Percentiles rank a stretch among this genome's conserved stretches.
These are phyloP conservation scores for Cornus suecica DNA, from an alignment of 148 eudicot genomes.

Conservation along the genomic window DNA sequence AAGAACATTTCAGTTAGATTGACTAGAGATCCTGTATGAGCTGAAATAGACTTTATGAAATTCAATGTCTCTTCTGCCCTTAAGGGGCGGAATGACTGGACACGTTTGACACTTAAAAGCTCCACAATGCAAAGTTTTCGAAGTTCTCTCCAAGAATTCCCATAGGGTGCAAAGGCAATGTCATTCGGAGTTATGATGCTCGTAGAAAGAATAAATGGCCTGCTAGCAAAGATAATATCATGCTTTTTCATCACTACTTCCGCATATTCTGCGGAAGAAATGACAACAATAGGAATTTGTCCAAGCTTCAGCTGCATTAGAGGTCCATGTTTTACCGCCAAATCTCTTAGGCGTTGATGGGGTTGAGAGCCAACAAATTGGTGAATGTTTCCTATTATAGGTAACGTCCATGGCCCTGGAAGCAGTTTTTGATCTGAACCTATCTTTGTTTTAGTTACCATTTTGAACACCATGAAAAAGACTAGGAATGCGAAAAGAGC, in stretches of 20 bases:
- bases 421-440: background rate
- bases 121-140: conserved; percentile 7
- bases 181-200: conserved; percentile 4
- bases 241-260: conserved; percentile 11
- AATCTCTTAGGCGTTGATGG: conserved; percentile 1
- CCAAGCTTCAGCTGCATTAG: conserved; percentile 6
- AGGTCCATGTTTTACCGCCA: conserved; percentile 12
- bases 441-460: too few species aligned
- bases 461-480: too few species aligned
- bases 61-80: conserved; percentile 3
- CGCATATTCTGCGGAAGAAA: conserved; percentile 12
- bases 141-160: conserved; percentile 11
- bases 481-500: too few species aligned
- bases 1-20: too few species aligned
- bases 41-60: too few species aligned
- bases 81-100: conserved; percentile 4
- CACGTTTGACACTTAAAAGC: conserved; percentile 15
- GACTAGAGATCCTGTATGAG: too few species aligned
- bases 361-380: conserved; percentile 4
- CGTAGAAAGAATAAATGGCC: conserved; percentile 5
- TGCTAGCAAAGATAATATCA: conserved; percentile 10
- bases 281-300: background rate
- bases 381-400: conserved; percentile 15
- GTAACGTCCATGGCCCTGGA: conserved; percentile 16
- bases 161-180: conserved; percentile 17